These are phyloP conservation scores for Obba rivulosa DNA, from an alignment of 768 basidiomycete genomes.

Conservation along the genomic window DNA sequence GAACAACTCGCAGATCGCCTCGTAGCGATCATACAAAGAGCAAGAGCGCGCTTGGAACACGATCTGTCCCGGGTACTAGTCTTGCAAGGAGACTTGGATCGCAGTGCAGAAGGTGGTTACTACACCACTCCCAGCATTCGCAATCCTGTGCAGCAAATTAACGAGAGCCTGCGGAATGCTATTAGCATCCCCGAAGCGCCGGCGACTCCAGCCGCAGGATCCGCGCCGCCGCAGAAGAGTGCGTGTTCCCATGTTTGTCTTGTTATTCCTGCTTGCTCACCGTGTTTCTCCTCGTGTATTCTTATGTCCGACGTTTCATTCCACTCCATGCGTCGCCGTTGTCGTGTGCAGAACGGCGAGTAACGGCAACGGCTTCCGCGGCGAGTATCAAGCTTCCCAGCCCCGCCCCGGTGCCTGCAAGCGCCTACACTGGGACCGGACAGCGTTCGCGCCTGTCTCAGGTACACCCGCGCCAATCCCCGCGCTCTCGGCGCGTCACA, in stretches of 20 bases:
- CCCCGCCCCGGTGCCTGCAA: slow-evolving; percentile 25
- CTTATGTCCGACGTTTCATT: not conserved
- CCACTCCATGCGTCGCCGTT: not conserved
- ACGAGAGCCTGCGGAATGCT: slow-evolving; percentile 33
- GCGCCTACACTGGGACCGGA: slow-evolving; percentile 9
- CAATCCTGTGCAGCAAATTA: slow-evolving; percentile 36
- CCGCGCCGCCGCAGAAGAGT: slow-evolving; percentile 18
- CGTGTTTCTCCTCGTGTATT: not conserved
- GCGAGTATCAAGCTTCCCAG: slow-evolving; percentile 30
- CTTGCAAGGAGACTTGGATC: slow-evolving; percentile 39
- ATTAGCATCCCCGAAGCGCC: slow-evolving; percentile 21
- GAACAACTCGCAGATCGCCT: slow-evolving; percentile 37
- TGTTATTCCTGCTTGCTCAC: not conserved
- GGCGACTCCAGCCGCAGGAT: slow-evolving; percentile 6
- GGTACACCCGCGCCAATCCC: slow-evolving; percentile 19
- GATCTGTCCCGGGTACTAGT: slow-evolving; percentile 40
- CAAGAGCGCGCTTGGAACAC: slow-evolving; percentile 41
- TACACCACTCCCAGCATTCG: slow-evolving; percentile 15
- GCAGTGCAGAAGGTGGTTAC: slow-evolving; percentile 25
- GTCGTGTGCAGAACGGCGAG: slow-evolving; percentile 18
- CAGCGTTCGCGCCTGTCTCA: slow-evolving; percentile 25
- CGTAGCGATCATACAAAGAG: slow-evolving; percentile 38
- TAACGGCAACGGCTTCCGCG: slow-evolving; percentile 14
- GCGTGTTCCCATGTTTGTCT: slow-evolving; percentile 2
- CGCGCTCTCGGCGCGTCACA: slow-evolving; percentile 18